phyloP scores from a whole-genome alignment of 1,284 basidiomycete species.

The Trametes hirsuta region DNA sequence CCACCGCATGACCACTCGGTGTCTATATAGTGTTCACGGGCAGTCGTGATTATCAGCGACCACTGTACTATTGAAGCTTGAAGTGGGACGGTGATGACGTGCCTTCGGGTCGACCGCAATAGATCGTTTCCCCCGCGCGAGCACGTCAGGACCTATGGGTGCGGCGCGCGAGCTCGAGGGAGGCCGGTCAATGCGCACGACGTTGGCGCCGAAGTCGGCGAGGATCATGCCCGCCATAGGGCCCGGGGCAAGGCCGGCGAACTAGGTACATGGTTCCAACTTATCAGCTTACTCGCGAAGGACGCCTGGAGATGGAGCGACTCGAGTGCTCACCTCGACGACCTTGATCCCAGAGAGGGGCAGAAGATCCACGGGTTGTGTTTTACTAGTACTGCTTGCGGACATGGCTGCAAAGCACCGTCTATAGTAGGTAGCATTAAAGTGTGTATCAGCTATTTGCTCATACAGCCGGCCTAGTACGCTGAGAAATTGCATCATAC shows the following conservation, averaged over 20 bases:
- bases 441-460: background rate
- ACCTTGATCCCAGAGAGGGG: slow-evolving; percentile 57
- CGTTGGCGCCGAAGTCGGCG: slow-evolving; percentile 81
- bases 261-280: slow-evolving; percentile 44
- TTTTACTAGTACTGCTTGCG: too few species aligned
- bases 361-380: background rate
- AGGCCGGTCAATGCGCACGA: slow-evolving; percentile 75
- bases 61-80: background rate
- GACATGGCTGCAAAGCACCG: background rate
- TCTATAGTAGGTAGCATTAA: background rate
- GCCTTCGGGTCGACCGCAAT: slow-evolving; percentile 65
- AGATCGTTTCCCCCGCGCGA: slow-evolving; percentile 77
- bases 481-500: too few species aligned
- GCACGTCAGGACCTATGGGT: slow-evolving; percentile 47
- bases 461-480: too few species aligned
- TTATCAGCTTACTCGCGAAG: background rate
- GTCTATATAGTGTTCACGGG: slow-evolving; percentile 37
- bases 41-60: background rate
- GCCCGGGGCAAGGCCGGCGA: slow-evolving; percentile 84
- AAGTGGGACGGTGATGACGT: background rate
- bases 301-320: too few species aligned
- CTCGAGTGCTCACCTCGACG: slow-evolving; percentile 50
- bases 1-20: slow-evolving; percentile 57
- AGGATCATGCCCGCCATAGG: slow-evolving; percentile 82
- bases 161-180: background rate